phyloP scores from a whole-genome alignment of 139 green algal genomes.

The Tetradesmus lagerheimii region DNA sequence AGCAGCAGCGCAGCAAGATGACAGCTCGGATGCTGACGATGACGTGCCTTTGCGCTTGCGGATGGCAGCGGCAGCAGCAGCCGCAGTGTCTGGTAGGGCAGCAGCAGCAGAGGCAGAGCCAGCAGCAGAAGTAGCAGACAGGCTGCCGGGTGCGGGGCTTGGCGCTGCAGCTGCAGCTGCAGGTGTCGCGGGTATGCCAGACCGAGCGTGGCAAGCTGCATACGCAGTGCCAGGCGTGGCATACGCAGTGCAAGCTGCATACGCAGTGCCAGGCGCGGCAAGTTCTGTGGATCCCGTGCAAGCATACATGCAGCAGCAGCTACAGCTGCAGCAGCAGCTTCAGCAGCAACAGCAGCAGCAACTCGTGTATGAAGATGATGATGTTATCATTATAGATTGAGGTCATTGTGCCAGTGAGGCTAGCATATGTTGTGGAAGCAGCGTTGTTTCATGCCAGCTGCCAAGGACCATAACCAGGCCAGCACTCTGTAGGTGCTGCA shows the following conservation, averaged over 20 bases:
- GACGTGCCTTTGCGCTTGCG: neutral
- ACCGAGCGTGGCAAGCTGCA: neutral
- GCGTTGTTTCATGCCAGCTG: no score
- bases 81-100: no score
- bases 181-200: neutral
- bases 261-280: neutral
- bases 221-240: neutral
- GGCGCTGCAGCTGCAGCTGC: neutral
- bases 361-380: neutral
- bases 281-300: neutral
- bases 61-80: neutral
- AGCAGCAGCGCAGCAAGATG: neutral
- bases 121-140: neutral
- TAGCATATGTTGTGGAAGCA: no score
- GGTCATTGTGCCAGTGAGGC: neutral
- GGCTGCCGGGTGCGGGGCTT: neutral
- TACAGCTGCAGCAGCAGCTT: neutral
- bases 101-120: neutral
- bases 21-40: neutral
- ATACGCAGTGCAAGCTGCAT: no score
- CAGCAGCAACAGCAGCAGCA: neutral
- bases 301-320: neutral
- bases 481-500: no score
- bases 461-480: no score
- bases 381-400: neutral